phyloP scores from a whole-genome alignment of 441 rosid species.

The Pelargonium fulgidum region DNA sequence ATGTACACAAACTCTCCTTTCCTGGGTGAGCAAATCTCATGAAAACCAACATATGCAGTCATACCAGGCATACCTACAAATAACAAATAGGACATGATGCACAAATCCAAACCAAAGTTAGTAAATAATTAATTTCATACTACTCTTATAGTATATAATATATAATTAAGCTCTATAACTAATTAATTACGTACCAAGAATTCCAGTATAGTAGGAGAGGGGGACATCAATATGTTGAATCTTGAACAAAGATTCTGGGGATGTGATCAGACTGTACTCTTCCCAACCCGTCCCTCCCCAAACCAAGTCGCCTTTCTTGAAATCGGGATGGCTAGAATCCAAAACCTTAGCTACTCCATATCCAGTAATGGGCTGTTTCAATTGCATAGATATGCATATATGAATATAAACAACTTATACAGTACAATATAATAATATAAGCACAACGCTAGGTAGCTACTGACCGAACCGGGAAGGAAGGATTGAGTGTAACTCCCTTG shows the following conservation, averaged over 20 bases:
- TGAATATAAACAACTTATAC: neutral
- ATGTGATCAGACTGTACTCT: constrained; percentile 19
- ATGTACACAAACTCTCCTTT: neutral
- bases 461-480: constrained; percentile 18
- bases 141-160: too few species aligned
- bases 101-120: neutral
- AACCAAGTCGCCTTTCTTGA: constrained; percentile 23
- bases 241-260: constrained; percentile 12
- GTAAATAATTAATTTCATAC: too few species aligned
- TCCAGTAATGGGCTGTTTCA: constrained; percentile 23
- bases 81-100: too few species aligned
- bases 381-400: too few species aligned
- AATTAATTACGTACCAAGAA: constrained; percentile 7
- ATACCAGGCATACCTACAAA: neutral
- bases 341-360: constrained; percentile 25
- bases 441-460: neutral
- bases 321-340: constrained; percentile 22
- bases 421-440: too few species aligned
- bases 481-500: neutral
- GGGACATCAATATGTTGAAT: constrained; percentile 21
- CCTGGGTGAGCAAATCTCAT: constrained; percentile 1
- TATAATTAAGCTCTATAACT: too few species aligned
- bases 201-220: constrained; percentile 22
- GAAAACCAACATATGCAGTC: neutral
- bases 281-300: constrained; percentile 27